Evolutionary conservation across 2,329 filamentous ascomycete species (phyloP).

Genomic region (Fusarium pininemorale): DNA sequence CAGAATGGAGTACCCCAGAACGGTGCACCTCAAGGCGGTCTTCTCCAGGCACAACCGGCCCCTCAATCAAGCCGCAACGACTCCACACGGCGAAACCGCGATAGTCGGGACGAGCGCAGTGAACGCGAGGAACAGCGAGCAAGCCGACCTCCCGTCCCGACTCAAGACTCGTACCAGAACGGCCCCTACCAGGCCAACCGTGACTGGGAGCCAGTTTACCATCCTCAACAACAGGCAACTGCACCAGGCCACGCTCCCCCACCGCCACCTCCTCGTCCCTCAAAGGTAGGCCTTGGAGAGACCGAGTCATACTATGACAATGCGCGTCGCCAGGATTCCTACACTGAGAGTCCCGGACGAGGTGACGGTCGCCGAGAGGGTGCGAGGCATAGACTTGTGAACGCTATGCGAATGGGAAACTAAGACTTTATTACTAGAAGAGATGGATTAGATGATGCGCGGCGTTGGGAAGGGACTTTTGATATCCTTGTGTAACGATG

Average conservation of each 20-base stretch:
- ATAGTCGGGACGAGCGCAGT: conserved; percentile 36
- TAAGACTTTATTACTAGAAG: conserved; percentile 19
- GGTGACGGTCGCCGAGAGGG: conserved; percentile 42
- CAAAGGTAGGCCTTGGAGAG: conserved; percentile 50
- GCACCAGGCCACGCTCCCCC: conserved; percentile 43
- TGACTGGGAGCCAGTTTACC: conserved; percentile 47
- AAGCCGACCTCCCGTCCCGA: conserved; percentile 28
- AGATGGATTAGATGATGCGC: neutral
- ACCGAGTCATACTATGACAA: conserved; percentile 47
- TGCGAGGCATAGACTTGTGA: conserved; percentile 46
- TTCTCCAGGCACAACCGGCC: conserved; percentile 24
- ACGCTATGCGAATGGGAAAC: conserved; percentile 46
- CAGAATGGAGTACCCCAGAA: conserved; percentile 27
- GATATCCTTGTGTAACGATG: conserved; percentile 32
- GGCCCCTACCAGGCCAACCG: conserved; percentile 36
- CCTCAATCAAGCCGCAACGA: conserved; percentile 31
- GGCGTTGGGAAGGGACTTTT: conserved; percentile 30
- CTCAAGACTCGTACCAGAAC: conserved; percentile 33
- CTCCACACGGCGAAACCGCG: conserved; percentile 35
- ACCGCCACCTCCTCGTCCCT: conserved; percentile 50
- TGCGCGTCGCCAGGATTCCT: conserved; percentile 32
- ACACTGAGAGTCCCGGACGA: conserved; percentile 37
- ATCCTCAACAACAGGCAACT: conserved; percentile 19
- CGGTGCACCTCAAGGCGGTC: conserved; percentile 19
- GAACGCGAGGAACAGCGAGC: conserved; percentile 35